Conservation (phyloP, 129 eudicot genomes). For the Artemisia argyi region DNA sequence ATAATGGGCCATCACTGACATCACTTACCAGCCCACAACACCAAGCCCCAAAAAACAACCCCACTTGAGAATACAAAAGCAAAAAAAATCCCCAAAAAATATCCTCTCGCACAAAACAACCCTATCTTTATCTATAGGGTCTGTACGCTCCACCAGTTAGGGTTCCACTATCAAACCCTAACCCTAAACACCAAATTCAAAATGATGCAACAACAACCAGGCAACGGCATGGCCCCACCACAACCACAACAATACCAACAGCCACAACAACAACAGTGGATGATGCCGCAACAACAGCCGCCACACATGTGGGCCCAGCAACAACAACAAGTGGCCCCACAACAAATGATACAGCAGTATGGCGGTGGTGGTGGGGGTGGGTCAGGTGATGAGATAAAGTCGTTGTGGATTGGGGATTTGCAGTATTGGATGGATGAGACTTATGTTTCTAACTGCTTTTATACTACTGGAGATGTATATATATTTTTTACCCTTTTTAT, state of each 20-base stretch:
- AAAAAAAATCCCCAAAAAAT: constrained; percentile 2
- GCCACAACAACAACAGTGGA: constrained; percentile 34
- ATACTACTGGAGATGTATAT: constrained; percentile 74
- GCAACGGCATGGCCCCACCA: constrained; percentile 53
- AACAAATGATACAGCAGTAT: constrained; percentile 35
- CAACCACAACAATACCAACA: constrained; percentile 41
- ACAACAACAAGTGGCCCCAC: constrained; percentile 35
- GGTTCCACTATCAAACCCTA: neutral
- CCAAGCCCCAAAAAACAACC: no score
- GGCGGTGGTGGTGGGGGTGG: constrained; percentile 33
- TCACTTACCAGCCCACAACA: no score
- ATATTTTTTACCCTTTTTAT: neutral
- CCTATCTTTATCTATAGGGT: constrained; percentile 48
- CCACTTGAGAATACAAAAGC: neutral
- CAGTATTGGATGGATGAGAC: constrained; percentile 98
- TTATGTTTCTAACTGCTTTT: constrained; percentile 59
- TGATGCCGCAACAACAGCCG: constrained; percentile 30
- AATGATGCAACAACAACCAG: constrained; percentile 76
- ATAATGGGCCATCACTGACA: no score
- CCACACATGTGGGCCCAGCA: constrained; percentile 22
- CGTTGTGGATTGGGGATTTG: constrained; percentile 96
- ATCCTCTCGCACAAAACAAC: constrained; percentile 26
- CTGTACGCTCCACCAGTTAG: constrained; percentile 27
- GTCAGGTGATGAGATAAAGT: constrained; percentile 66
- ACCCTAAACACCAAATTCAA: neutral